A percentile compares a stretch with the other conserved stretches of the same genome.
Evolutionary conservation across 495 filamentous ascomycete genomes (phyloP).

Genomic region (Aspergillus baeticus): DNA sequence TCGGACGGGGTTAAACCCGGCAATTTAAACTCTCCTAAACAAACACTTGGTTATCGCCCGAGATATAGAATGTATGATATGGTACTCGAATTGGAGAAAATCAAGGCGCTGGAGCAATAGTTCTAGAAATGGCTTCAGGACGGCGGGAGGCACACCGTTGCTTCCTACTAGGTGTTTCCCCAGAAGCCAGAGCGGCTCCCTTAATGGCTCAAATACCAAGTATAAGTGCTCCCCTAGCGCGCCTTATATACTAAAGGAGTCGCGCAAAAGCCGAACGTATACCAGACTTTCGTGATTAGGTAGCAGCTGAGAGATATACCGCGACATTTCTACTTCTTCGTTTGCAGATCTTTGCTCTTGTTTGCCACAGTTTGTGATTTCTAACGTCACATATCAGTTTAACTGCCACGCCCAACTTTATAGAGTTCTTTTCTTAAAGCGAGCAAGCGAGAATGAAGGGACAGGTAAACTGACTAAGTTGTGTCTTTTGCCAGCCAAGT

Average conservation of each 20-base stretch:
- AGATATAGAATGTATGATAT: constrained; percentile 30
- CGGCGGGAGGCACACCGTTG: constrained; percentile 19
- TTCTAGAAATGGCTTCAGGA: constrained; percentile 30
- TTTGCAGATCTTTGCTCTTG: constrained; percentile 21
- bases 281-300: constrained; percentile 25
- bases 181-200: constrained; percentile 31
- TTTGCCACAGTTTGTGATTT: constrained; percentile 29
- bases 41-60: constrained; percentile 5
- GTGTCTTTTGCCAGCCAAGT: constrained; percentile 36
- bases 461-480: constrained; percentile 16
- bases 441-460: constrained; percentile 1
- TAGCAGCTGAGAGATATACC: constrained; percentile 19
- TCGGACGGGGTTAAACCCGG: constrained; percentile 18
- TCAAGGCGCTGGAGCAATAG: constrained; percentile 34
- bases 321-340: constrained; percentile 30
- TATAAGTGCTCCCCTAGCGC: constrained; percentile 29
- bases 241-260: constrained; percentile 26
- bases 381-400: constrained; percentile 30
- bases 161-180: constrained; percentile 20
- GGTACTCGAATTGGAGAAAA: constrained; percentile 38
- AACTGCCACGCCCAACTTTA: constrained; percentile 28
- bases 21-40: constrained; percentile 19
- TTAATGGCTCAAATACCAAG: constrained; percentile 32
- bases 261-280: constrained; percentile 24
- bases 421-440: constrained; percentile 16